Conservation (phyloP, 768 basidiomycete species). For the Clavulina sp. region DNA sequence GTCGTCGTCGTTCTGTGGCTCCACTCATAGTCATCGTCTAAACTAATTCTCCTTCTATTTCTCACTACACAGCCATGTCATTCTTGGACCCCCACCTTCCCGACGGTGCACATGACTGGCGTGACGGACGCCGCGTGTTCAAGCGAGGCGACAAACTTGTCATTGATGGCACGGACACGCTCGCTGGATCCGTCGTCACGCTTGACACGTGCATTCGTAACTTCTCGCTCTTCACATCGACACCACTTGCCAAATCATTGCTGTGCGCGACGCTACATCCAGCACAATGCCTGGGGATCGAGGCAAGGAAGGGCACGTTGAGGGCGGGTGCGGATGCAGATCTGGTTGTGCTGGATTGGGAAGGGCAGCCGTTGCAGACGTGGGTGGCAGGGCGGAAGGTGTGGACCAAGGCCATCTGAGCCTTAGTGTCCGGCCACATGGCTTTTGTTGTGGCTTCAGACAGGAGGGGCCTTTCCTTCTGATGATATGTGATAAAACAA, state of each 20-base stretch:
- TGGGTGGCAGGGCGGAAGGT: slow-evolving; percentile 65
- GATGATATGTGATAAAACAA: no score
- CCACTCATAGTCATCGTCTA: background rate
- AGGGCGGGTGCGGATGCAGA: slow-evolving; percentile 77
- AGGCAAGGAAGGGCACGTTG: slow-evolving; percentile 63
- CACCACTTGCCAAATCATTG: slow-evolving; percentile 68
- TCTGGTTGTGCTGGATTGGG: slow-evolving; percentile 51
- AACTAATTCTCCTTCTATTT: background rate
- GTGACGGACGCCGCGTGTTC: slow-evolving; percentile 61
- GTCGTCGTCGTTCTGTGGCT: slow-evolving; percentile 8
- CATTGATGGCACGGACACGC: slow-evolving; percentile 69
- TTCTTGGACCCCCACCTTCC: slow-evolving; percentile 69
- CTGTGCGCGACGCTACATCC: slow-evolving; percentile 76
- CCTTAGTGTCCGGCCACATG: no score
- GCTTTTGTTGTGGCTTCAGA: no score
- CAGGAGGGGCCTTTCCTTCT: no score
- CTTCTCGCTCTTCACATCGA: slow-evolving; percentile 67
- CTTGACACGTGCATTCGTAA: slow-evolving; percentile 76
- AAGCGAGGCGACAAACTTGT: slow-evolving; percentile 70
- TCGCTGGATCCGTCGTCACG: slow-evolving; percentile 77
- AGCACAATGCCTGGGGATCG: slow-evolving; percentile 68
- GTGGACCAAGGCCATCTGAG: slow-evolving; percentile 32
- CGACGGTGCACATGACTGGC: slow-evolving; percentile 79
- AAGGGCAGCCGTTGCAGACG: slow-evolving; percentile 45
- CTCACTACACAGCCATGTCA: slow-evolving; percentile 43